Evolutionary conservation across 2,329 filamentous ascomycete species (phyloP), one percentile per base, ranked within the genome.

Genomic region (Aspergillus clavatus): DNA sequence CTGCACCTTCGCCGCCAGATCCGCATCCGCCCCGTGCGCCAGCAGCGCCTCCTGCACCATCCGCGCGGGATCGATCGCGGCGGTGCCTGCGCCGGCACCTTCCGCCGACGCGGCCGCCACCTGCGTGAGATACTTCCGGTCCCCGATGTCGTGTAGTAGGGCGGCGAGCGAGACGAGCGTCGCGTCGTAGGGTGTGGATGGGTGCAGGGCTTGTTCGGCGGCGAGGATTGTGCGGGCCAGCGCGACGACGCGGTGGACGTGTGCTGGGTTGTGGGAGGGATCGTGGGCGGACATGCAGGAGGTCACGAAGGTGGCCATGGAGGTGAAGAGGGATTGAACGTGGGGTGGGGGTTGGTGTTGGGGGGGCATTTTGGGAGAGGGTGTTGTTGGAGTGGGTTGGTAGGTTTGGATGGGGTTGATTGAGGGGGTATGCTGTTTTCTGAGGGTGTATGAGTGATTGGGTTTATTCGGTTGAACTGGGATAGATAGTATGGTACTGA

Each of bases 71-170:
- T 64, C n/a, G n/a, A n/a, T n/a, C n/a, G n/a, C n/a, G n/a, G n/a
- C n/a, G n/a, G n/a, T n/a, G n/a, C n/a, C n/a, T n/a, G n/a, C n/a
- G n/a, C n/a, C n/a, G n/a, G n/a, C 59, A 28, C 62, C 58, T 40
- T 55, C 27, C 7, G 50, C 41, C 3, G 46, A 29, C 10, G 5
- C 36, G 29, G 16, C 60, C 50, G 46, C 66, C 51, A 51, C 59
- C 55, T 63, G 58, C 18, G 65, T 51, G 1, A 83, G 66, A 65
- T 95, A 95, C 70, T 95, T 95, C 65, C 79, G 82, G 70, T 95
- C 90, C 49, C 87, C 88, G 14, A 95, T 83, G 58, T 95, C 90
- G 70, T 95, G 90, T n/a, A 91, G 77, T 4, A 90, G 76, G 1
- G 86, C 87, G 1, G 81, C 74, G 21, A 94, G 81, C 22, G 80